These are phyloP conservation scores for Neopestalotiopsis clavispora DNA, from an alignment of 2,329 filamentous ascomycete species.

Conservation along the genomic window DNA sequence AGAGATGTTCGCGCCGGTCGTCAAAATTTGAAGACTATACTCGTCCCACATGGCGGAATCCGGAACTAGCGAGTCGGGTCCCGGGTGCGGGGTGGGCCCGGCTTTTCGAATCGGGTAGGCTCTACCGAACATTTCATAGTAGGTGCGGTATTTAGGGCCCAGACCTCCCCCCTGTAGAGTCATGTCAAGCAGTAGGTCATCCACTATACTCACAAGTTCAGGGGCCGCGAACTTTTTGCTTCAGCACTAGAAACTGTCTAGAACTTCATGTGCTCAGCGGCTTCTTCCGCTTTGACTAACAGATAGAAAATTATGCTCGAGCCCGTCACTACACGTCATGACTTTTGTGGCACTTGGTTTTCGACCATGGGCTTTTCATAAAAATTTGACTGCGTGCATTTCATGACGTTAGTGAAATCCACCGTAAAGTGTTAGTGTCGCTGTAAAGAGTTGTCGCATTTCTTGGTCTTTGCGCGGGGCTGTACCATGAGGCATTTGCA, in stretches of 20 bases:
- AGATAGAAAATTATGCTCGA: not conserved
- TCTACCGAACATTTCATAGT: not conserved
- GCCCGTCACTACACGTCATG: not conserved
- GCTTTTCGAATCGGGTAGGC: not conserved
- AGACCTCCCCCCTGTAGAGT: not conserved
- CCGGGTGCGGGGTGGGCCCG: not conserved
- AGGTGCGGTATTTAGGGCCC: not conserved
- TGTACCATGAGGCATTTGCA: too few species aligned
- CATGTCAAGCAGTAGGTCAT: not conserved
- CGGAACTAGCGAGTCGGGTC: not conserved
- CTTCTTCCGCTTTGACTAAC: not conserved
- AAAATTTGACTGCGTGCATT: too few species aligned
- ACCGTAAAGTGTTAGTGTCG: too few species aligned
- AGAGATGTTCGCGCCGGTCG: not conserved
- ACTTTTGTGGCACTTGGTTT: not conserved
- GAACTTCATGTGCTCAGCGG: not conserved
- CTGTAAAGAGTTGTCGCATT: too few species aligned
- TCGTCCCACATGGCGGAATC: not conserved
- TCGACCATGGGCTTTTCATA: not conserved
- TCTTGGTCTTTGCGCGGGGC: too few species aligned
- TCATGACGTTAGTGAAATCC: too few species aligned
- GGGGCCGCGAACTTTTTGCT: not conserved
- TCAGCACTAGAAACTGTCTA: not conserved
- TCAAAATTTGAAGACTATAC: not conserved
- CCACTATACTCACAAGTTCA: not conserved